A percentile compares a stretch with the other conserved stretches of the same genome.
Conservation (phyloP, 148 eudicot species). For the Diospyros lotus region DNA sequence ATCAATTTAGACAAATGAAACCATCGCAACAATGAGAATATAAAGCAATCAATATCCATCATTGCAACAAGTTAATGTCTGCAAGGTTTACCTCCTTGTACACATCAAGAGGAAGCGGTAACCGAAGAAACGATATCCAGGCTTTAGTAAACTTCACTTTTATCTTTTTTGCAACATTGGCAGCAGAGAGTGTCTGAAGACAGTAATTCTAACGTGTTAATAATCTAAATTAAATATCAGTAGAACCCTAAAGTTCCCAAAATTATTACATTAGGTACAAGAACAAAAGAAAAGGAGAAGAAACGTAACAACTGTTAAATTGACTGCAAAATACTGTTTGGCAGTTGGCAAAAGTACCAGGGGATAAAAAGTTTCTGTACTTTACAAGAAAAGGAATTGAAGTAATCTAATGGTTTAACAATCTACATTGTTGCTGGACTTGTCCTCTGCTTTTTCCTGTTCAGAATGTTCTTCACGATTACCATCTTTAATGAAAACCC, state of each 20-base stretch:
- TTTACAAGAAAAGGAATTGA: not conserved
- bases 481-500: constrained; percentile 47
- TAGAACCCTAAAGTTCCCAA: not conserved
- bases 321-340: not conserved
- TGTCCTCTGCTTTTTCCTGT: constrained; percentile 23
- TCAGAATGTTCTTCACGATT: constrained; percentile 27
- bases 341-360: not conserved
- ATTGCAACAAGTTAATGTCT: not conserved
- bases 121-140: constrained; percentile 81
- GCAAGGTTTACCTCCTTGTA: constrained; percentile 75
- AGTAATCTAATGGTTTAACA: not conserved
- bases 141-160: constrained; percentile 73
- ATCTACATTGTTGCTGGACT: constrained; percentile 36
- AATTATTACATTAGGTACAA: not conserved
- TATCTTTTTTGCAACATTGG: constrained; percentile 55
- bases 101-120: constrained; percentile 80
- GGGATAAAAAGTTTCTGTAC: not conserved
- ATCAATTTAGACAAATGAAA: not conserved
- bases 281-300: not conserved
- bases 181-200: constrained; percentile 45
- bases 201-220: not conserved
- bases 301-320: not conserved
- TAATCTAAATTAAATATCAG: not conserved
- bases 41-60: not conserved
- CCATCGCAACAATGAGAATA: not conserved